These are phyloP conservation scores for Tetraselmis chui DNA, from an alignment of 139 green algal species.

Conservation along the genomic window DNA sequence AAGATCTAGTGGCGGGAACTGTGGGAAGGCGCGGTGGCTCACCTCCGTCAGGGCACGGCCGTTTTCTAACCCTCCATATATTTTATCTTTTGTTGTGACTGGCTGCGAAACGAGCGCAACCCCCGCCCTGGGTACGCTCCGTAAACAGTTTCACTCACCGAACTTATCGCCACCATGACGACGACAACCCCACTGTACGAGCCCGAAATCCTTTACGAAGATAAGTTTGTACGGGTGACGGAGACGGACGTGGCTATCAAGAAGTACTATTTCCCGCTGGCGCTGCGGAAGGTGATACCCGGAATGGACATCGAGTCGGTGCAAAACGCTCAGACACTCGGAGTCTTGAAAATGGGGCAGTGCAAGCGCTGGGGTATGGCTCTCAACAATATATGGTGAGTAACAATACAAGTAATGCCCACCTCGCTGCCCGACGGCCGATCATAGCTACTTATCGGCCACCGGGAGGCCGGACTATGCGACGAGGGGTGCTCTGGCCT, in stretches of 20 bases:
- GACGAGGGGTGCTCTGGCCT: no score
- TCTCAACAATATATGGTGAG: not conserved
- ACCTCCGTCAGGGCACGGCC: no score
- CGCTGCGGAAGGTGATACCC: not conserved
- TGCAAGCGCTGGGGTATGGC: not conserved
- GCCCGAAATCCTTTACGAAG: not conserved
- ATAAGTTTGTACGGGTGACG: not conserved
- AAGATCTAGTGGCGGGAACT: no score
- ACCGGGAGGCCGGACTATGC: no score
- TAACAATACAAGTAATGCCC: not conserved
- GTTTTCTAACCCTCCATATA: no score
- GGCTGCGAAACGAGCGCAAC: no score
- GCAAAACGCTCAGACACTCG: not conserved
- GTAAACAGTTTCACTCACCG: no score
- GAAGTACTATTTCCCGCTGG: not conserved
- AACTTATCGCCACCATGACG: no score
- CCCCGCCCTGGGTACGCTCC: no score
- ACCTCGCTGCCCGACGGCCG: no score
- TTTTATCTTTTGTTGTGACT: no score
- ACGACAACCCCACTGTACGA: not conserved
- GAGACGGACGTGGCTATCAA: not conserved
- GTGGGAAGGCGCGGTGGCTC: no score
- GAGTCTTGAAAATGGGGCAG: not conserved
- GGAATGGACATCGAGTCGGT: not conserved
- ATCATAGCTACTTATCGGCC: not conserved